Percentiles rank a stretch among this genome's conserved stretches.
phyloP scores from a whole-genome alignment of 495 filamentous ascomycete species.

The Penicillium arizonense region DNA sequence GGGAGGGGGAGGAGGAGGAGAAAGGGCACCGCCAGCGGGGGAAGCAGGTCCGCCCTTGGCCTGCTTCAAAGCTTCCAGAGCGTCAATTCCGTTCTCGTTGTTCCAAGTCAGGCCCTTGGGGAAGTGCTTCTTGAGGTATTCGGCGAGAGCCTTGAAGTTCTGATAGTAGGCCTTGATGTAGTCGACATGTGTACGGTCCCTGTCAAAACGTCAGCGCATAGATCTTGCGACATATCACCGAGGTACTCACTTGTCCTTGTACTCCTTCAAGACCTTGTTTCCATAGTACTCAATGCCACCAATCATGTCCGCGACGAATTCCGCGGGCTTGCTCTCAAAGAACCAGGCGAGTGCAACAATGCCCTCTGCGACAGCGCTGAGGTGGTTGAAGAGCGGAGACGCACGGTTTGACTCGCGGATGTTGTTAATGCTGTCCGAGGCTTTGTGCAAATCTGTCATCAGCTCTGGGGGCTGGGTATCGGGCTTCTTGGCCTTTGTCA shows the following conservation, averaged over 20 bases:
- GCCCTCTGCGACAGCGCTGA: conserved; percentile 84
- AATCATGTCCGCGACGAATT: conserved; percentile 75
- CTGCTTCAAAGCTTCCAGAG: conserved; percentile 64
- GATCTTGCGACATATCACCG: not conserved
- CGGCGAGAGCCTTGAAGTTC: conserved; percentile 74
- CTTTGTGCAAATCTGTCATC: conserved; percentile 77
- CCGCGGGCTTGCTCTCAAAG: conserved; percentile 72
- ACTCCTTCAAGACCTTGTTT: conserved; percentile 82
- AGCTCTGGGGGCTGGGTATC: conserved; percentile 68
- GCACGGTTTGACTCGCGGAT: conserved; percentile 76
- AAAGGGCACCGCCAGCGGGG: conserved; percentile 35
- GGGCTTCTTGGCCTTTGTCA: conserved; percentile 91
- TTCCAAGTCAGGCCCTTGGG: conserved; percentile 85
- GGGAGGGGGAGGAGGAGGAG: conserved; percentile 59
- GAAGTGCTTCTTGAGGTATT: conserved; percentile 81
- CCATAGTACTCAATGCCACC: conserved; percentile 85
- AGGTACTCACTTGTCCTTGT: conserved; percentile 80
- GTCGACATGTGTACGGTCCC: conserved; percentile 74
- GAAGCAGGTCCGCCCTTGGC: conserved; percentile 54
- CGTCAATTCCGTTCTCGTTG: conserved; percentile 67
- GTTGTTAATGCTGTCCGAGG: conserved; percentile 70
- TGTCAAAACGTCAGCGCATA: conserved; percentile 30
- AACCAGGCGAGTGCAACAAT: conserved; percentile 87
- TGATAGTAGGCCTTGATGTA: conserved; percentile 88
- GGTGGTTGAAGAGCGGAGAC: conserved; percentile 68